Evolutionary conservation across 768 basidiomycete species (phyloP), one percentile per base, ranked within the genome.

Genomic region (Paxillus involutus): DNA sequence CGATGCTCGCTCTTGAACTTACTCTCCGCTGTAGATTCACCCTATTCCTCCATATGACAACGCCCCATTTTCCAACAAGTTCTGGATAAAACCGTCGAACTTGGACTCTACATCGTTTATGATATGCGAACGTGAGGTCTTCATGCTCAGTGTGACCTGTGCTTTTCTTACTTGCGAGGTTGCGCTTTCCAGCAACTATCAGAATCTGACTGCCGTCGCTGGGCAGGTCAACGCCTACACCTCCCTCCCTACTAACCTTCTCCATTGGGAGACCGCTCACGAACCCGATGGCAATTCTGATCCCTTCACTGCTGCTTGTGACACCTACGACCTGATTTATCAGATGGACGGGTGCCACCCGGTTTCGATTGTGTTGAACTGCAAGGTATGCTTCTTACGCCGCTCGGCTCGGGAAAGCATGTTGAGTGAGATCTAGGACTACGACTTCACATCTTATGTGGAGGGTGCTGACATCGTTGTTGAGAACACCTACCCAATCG

Each of bases 241-340:
- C 57, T 78, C 81, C 5, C 77, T 86, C 11, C 77, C 83, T 0
- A n/a, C n/a, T n/a, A 90, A 88, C 57, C 76, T 91, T 24, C 73
- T 91, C 11, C 67, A 83, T 0, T 86, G 84, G 83, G 88, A 89
- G 63, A 88, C 85, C 8, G 84, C 78, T 6, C 86, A 89, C 60
- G 86, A 90, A 62, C 86, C 83, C 1, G 87, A 89, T 51, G 86
- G 88, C 39, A 83, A 80, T 17, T 77, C 77, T 0, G 85, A 88
- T 55, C 85, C 88, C 2, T 64, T 83, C n/a, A 71, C 78, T 50
- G 85, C 87, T 0, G 83, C 88, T 5, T 56, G 52, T 1, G 45
- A 40, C 1, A 65, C 83, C 1, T 78, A 80, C 52, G 75, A 82
- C 49, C 57, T 74, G 33, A 80, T 86, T 52, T 70, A 76, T 55